Conservation (phyloP, 805 yeast species). For the Candida argentea region DNA sequence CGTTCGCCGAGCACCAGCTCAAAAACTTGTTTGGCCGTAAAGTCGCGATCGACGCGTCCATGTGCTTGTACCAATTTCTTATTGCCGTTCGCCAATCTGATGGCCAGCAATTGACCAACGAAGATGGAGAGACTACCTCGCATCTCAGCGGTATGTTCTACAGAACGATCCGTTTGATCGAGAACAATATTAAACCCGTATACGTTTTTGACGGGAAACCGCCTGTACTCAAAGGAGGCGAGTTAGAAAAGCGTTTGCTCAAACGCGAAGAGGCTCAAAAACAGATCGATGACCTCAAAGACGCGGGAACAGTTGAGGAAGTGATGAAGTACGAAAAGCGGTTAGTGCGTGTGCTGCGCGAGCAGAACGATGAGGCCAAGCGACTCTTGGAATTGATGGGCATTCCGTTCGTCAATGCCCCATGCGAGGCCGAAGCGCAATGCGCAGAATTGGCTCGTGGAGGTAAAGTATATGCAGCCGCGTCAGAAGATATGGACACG, state of each 20-base stretch:
- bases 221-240: slow-evolving; percentile 88
- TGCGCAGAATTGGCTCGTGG: slow-evolving; percentile 86
- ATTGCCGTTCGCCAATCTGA: slow-evolving; percentile 96
- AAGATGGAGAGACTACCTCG: slow-evolving; percentile 82
- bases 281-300: slow-evolving; percentile 64
- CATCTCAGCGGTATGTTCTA: slow-evolving; percentile 96
- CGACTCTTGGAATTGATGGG: slow-evolving; percentile 81
- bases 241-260: slow-evolving; percentile 73
- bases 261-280: slow-evolving; percentile 77
- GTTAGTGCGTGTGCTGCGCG: slow-evolving; percentile 77
- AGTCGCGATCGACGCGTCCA: slow-evolving; percentile 96
- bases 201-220: slow-evolving; percentile 98
- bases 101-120: slow-evolving; percentile 86
- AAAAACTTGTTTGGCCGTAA: slow-evolving; percentile 85
- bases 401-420: slow-evolving; percentile 86
- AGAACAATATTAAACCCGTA: slow-evolving; percentile 90
- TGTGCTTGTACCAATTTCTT: slow-evolving; percentile 92
- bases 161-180: slow-evolving; percentile 82
- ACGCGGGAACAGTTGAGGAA: slow-evolving; percentile 72
- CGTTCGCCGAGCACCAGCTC: slow-evolving; percentile 69
- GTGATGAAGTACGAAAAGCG: slow-evolving; percentile 71
- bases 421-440: slow-evolving; percentile 98
- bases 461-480: slow-evolving; percentile 94
- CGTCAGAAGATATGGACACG: slow-evolving; percentile 98
- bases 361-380: slow-evolving; percentile 93